Base-by-base conservation (phyloP, 176 grass and related monocot genomes). In the Leersia perrieri region DNA sequence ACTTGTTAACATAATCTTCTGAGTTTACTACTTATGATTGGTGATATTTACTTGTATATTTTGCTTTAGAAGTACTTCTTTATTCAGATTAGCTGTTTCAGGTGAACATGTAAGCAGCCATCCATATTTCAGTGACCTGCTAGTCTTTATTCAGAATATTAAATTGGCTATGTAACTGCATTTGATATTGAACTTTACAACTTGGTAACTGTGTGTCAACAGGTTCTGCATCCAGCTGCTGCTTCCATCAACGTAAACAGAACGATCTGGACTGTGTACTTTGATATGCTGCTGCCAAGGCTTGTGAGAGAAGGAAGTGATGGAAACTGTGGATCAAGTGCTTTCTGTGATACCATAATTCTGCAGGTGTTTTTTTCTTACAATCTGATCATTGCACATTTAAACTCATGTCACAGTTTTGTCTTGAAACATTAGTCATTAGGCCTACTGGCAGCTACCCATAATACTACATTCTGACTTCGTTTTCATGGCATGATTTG, bases 211-310 rank as follows among this genome's bases (percentile, higher is more conserved):
- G 9, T 61, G 33, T 79, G 28, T n/a, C n/a, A 27, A 32, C 44
- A 92, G 90, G 87, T 92, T 78, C 75, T 92, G 39, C 90, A 92
- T 81, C 87, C 83, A 5, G 60, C 53, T 89, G 87, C 90, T 67
- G 33, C 68, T 87, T 77, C 83, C 41, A 92, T 92, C 76, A 89
- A 89, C 60, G 87, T 92, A 76, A 92, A 92, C 77, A 60, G 64
- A 60, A 84, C 23, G 22, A 87, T 92, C 33, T 92, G 90, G 90
- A n/a, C 62, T 5, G 72, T 89, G 83, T 92, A 92, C 33, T 89
- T 92, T 44, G 40, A 14, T 70, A 41, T 80, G 9, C 79, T 92
- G 72, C 33, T 92, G 47, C 87, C 90, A 60, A 86, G 29, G 74
- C 89, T 92, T 60, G 80, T 74, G 41, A 80, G 62, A 28, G 34